Evolutionary conservation across 768 basidiomycete genomes (phyloP).

Genomic region (Pleurotus cornucopiae): DNA sequence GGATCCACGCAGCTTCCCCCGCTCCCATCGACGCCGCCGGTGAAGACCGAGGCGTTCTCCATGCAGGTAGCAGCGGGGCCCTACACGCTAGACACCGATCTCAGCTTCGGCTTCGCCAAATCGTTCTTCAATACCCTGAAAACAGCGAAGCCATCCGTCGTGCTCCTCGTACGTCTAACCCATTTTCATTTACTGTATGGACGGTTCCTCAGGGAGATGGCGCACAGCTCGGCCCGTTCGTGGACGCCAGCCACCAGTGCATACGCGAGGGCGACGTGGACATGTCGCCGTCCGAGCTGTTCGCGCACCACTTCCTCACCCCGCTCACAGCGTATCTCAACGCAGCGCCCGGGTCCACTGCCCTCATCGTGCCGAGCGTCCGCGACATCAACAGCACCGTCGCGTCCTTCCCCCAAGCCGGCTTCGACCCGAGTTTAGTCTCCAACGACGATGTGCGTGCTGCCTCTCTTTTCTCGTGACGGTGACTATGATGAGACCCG

Average conservation of each 20-base stretch:
- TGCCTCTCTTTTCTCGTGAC: not conserved
- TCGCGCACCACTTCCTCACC: constrained; percentile 57
- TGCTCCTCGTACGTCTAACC: constrained; percentile 61
- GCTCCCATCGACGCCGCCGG: constrained; percentile 30
- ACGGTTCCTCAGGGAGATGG: not conserved
- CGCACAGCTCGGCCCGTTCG: constrained; percentile 83
- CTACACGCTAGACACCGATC: constrained; percentile 75
- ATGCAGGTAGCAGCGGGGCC: constrained; percentile 82
- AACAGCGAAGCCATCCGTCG: constrained; percentile 62
- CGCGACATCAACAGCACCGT: constrained; percentile 79
- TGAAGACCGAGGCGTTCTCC: constrained; percentile 37
- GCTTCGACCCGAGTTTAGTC: constrained; percentile 22
- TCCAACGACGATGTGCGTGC: constrained; percentile 48
- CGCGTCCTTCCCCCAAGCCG: constrained; percentile 77
- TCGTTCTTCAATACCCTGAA: constrained; percentile 60
- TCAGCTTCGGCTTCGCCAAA: constrained; percentile 70
- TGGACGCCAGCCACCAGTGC: constrained; percentile 71
- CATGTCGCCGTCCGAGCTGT: constrained; percentile 59
- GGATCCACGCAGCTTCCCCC: constrained; percentile 59
- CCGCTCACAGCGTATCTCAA: constrained; percentile 55
- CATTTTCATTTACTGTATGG: not conserved
- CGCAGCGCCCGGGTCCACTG: constrained; percentile 59
- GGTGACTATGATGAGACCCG: not conserved
- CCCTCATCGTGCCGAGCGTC: constrained; percentile 79
- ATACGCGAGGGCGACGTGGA: constrained; percentile 76